A percentile compares a stretch with the other conserved stretches of the same genome.
Conservation (phyloP, 495 filamentous ascomycete genomes). For the Penicillium nucicola region DNA sequence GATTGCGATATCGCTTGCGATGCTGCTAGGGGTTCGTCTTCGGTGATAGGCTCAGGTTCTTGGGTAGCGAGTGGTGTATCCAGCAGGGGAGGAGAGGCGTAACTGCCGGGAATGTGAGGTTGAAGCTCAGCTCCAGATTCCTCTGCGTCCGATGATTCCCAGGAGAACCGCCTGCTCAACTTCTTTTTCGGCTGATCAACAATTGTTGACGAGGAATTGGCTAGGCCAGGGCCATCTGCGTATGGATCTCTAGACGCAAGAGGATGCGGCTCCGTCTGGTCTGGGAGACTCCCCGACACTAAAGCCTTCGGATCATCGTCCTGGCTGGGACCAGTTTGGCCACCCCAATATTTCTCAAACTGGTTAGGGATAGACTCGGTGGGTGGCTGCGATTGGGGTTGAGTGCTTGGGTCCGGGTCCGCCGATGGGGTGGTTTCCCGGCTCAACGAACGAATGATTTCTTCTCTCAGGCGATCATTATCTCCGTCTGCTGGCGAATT, state of each 20-base stretch:
- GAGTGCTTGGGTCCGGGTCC: slow-evolving; percentile 23
- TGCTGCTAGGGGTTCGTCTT: slow-evolving; percentile 1
- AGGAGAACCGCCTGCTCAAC: slow-evolving; percentile 38
- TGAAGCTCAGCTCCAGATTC: slow-evolving; percentile 10
- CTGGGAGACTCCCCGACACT: slow-evolving; percentile 15
- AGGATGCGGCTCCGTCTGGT: slow-evolving; percentile 12
- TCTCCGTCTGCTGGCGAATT: slow-evolving; percentile 61
- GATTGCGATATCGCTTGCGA: slow-evolving; percentile 10
- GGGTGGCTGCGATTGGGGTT: slow-evolving; percentile 19
- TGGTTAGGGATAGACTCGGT: slow-evolving; percentile 54
- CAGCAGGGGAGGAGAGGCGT: slow-evolving; percentile 4
- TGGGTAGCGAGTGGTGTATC: slow-evolving; percentile 8
- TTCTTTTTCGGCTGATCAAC: slow-evolving; percentile 15
- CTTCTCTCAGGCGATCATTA: slow-evolving; percentile 72
- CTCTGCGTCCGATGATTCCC: slow-evolving; percentile 32
- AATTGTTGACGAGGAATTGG: neutral
- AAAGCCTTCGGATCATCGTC: slow-evolving; percentile 9
- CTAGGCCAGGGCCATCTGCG: slow-evolving; percentile 4
- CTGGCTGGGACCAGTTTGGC: slow-evolving; percentile 13
- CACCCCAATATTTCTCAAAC: slow-evolving; percentile 61
- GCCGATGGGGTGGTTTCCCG: slow-evolving; percentile 41
- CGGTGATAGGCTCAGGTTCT: slow-evolving; percentile 12
- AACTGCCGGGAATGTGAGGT: slow-evolving; percentile 9
- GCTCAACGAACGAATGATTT: slow-evolving; percentile 77
- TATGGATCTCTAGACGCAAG: slow-evolving; percentile 18